Percentiles rank a stretch among this genome's conserved stretches.
Conservation (phyloP, 2,329 filamentous ascomycete species). For the Penicillium vulpinum region DNA sequence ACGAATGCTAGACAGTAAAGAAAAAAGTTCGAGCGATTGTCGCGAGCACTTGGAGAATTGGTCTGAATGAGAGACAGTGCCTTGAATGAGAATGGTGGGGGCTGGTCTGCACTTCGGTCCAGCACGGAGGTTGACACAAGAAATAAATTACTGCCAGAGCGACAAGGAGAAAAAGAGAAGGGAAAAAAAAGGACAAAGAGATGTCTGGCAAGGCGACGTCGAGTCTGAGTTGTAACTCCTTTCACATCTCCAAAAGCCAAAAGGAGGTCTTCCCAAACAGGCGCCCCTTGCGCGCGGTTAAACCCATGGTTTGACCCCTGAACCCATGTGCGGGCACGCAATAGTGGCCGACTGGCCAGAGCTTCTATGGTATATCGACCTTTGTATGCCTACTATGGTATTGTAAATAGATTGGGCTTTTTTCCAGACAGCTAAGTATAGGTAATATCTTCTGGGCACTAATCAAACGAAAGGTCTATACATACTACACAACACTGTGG, state of each 20-base stretch:
- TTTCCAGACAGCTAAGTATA: not conserved
- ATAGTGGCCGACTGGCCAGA: not conserved
- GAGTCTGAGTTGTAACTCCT: constrained; percentile 12
- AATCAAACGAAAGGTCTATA: no score
- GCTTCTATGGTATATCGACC: not conserved
- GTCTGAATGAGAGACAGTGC: constrained; percentile 27
- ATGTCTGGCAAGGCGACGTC: constrained; percentile 5
- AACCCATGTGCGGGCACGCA: not conserved
- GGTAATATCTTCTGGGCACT: not conserved
- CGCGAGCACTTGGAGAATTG: constrained; percentile 9
- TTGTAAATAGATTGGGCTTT: not conserved
- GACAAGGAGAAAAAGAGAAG: constrained; percentile 22
- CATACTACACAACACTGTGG: not conserved
- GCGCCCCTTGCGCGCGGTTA: constrained; percentile 43
- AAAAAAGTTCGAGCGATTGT: constrained; percentile 5
- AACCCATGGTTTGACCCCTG: constrained; percentile 20
- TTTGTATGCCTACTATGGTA: not conserved
- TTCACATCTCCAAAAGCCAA: constrained; percentile 31
- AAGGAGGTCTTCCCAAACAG: constrained; percentile 39
- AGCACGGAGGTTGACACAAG: constrained; percentile 17
- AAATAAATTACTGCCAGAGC: constrained; percentile 35
- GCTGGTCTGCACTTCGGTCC: constrained; percentile 23
- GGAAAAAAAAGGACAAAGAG: constrained; percentile 16
- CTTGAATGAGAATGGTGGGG: constrained; percentile 18
- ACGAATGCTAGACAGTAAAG: not conserved